phyloP scores from a whole-genome alignment of 2,329 filamentous ascomycete species.

The Exophiala sideris region DNA sequence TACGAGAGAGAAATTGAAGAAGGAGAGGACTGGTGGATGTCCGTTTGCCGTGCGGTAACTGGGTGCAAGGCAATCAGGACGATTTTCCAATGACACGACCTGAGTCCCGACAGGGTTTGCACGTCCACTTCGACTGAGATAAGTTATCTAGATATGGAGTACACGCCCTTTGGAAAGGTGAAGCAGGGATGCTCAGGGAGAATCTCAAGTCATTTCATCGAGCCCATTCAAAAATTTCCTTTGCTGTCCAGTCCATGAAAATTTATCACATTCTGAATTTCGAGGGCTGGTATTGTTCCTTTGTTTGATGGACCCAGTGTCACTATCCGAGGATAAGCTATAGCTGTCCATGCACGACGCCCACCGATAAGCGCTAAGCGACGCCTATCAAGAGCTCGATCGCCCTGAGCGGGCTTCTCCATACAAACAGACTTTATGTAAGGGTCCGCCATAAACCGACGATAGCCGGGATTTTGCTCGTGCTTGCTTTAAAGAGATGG shows the following conservation, averaged over 20 bases:
- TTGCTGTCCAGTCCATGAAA: too few species aligned
- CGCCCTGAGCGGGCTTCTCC: slow-evolving; percentile 15
- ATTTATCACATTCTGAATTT: too few species aligned
- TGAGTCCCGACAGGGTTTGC: too few species aligned
- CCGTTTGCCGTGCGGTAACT: slow-evolving; percentile 40
- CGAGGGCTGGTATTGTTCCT: too few species aligned
- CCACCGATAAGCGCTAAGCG: slow-evolving; percentile 1
- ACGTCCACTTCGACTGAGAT: too few species aligned
- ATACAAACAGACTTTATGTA: background rate
- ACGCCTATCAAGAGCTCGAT: slow-evolving; percentile 4
- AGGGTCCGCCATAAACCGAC: slow-evolving; percentile 9
- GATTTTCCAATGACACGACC: too few species aligned
- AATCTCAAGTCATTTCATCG: background rate
- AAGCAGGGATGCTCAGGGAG: background rate
- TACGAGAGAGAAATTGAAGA: slow-evolving; percentile 38
- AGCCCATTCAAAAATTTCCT: background rate
- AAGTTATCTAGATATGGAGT: background rate
- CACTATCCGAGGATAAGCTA: too few species aligned
- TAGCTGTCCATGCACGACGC: background rate
- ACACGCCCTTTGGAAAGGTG: background rate
- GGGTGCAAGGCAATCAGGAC: background rate
- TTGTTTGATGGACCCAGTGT: too few species aligned
- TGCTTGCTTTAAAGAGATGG: background rate
- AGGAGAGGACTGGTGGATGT: slow-evolving; percentile 44
- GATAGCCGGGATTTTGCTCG: slow-evolving; percentile 6